A percentile compares a stretch with the other conserved stretches of the same genome.
phyloP scores from a whole-genome alignment of 345 rosid genomes.

The Gossypium ekmanianum region DNA sequence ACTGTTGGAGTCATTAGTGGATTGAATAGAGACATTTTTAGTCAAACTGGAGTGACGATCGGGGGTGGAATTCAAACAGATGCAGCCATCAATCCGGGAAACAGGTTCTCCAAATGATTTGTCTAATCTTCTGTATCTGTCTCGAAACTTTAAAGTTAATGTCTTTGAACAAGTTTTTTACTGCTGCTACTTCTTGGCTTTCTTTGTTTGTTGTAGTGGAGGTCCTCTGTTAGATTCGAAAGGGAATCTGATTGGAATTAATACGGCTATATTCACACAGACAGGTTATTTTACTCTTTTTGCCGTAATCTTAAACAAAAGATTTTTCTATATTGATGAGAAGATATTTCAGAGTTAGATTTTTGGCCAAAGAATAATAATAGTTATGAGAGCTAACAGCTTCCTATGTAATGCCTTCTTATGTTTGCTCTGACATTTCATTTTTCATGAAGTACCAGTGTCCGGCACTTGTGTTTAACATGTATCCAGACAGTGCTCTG shows the following conservation, averaged over 20 bases:
- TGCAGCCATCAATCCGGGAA: slow-evolving; percentile 98
- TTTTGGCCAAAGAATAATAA: neutral
- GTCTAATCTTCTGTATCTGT: neutral
- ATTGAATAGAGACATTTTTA: slow-evolving; percentile 82
- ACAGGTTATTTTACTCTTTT: slow-evolving; percentile 48
- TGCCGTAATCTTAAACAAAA: neutral
- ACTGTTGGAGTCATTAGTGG: slow-evolving; percentile 94
- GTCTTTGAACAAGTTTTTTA: slow-evolving; percentile 1
- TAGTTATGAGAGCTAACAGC: neutral
- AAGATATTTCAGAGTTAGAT: neutral
- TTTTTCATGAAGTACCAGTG: neutral
- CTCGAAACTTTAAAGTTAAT: neutral
- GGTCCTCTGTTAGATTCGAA: slow-evolving; percentile 91
- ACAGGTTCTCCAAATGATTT: slow-evolving; percentile 46
- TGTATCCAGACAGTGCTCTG: neutral
- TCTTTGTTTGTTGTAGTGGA: slow-evolving; percentile 50
- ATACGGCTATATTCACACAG: slow-evolving; percentile 88
- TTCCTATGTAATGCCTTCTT: neutral
- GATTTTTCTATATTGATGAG: neutral
- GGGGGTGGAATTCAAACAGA: slow-evolving; percentile 98
- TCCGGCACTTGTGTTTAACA: neutral
- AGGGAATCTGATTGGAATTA: slow-evolving; percentile 87
- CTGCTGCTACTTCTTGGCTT: neutral
- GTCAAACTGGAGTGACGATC: slow-evolving; percentile 85
- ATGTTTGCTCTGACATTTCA: neutral